Conservation (phyloP, 2,329 filamentous ascomycete species). For the Didymosphaeria variabile region DNA sequence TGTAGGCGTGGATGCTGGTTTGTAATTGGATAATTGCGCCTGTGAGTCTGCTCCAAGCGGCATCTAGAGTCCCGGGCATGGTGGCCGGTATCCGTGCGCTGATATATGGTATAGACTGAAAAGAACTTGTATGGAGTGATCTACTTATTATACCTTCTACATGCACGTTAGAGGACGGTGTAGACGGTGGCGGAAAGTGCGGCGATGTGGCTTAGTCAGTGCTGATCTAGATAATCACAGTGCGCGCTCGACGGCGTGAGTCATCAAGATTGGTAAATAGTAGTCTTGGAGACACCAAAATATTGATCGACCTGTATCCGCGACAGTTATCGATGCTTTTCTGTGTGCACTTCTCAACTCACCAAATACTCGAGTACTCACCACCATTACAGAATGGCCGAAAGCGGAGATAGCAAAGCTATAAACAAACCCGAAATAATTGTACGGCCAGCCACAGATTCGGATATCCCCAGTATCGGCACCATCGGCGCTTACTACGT, state of each 20-base stretch:
- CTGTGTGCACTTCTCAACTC: too few relatives aligned
- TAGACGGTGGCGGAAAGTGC: background rate
- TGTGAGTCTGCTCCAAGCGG: constrained; percentile 1
- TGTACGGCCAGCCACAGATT: background rate
- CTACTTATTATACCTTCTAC: background rate
- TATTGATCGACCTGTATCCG: too few relatives aligned
- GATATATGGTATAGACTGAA: background rate
- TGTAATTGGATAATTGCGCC: constrained; percentile 8
- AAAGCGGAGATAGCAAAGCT: background rate
- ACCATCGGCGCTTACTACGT: background rate
- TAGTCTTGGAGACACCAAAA: too few relatives aligned
- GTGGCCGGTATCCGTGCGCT: background rate
- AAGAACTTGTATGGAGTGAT: background rate
- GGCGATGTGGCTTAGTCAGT: background rate
- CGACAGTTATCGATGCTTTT: too few relatives aligned
- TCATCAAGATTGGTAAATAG: too few relatives aligned
- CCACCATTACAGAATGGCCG: background rate
- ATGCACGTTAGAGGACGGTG: background rate
- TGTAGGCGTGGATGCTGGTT: constrained; percentile 6
- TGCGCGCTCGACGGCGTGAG: background rate
- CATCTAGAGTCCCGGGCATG: constrained; percentile 2
- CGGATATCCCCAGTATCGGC: background rate
- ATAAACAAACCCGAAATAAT: background rate
- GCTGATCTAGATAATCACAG: background rate
- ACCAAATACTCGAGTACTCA: background rate